Percentiles rank a stretch among this genome's conserved stretches.
Evolutionary conservation across 2,329 filamentous ascomycete species (phyloP).

Genomic region (Aspergillus thermomutatus): DNA sequence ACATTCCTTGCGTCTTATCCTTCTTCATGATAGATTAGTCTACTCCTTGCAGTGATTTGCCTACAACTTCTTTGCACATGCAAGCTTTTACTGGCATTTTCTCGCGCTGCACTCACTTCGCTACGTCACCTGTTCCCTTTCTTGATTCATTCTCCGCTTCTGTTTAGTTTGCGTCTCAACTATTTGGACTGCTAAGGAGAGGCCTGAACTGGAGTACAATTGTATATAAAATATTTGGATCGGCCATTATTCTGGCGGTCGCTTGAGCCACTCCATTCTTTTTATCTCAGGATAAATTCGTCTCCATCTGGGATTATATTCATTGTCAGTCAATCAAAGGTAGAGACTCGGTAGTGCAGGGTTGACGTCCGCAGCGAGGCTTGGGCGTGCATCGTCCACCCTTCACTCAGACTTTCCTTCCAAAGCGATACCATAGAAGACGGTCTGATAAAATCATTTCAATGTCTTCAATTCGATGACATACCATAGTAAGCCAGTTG

Average conservation of each 20-base stretch:
- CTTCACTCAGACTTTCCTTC: background rate
- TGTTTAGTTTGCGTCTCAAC: background rate
- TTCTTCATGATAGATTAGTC: constrained; percentile 7
- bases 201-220: background rate
- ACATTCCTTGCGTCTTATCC: constrained; percentile 13
- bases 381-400: background rate
- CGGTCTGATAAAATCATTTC: background rate
- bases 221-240: background rate
- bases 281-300: background rate
- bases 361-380: background rate
- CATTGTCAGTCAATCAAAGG: background rate
- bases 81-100: background rate
- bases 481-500: background rate
- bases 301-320: background rate
- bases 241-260: background rate
- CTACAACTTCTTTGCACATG: constrained; percentile 2
- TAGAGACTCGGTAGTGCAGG: background rate
- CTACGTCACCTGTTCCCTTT: constrained; percentile 7
- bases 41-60: constrained; percentile 5
- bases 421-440: background rate
- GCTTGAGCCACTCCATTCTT: background rate
- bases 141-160: constrained; percentile 3
- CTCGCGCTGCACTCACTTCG: background rate
- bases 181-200: background rate
- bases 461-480: background rate